Base-by-base conservation (phyloP, 208 protist species). In the Leishmania arabica region DNA sequence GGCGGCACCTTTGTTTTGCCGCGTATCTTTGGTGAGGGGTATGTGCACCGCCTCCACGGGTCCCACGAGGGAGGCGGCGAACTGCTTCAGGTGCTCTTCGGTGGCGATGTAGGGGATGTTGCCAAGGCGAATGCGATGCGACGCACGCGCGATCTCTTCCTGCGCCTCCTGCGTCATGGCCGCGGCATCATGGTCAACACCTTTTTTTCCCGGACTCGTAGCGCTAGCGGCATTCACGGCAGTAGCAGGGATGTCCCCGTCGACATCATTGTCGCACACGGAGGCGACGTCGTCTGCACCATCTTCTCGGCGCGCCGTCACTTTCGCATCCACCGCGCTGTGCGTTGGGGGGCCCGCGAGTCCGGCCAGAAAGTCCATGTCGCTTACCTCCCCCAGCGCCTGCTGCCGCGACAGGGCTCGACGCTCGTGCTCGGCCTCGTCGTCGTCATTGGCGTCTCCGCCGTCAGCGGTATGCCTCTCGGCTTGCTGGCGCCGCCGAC, bases 21-120 rank as follows among this genome's bases (percentile, higher is more conserved):
- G 91, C 1, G 97, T 98, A 75, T 98, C 91, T n/a, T 84, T 85
- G 37, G 99, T 99, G 21, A 99, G 86, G 3, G 97, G 95, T 53
- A 99, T 95, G 89, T 99, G 97, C 69, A 99, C 88, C 49, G 92
- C 81, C 76, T 91, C 80, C 1, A 99, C 90, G 34, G 99, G 93
- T 0, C 98, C 97, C 65, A 99, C 95, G 11, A 88, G 97, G 1
- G 91, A 93, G 60, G 86, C 77, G 79, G 91, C 87, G 78, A 96
- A 97, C 85, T 98, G 86, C 77, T 94, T 89, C 27, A 99, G 83
- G 62, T 99, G 96, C 5, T 98, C 95, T 82, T 99, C 98, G 3
- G 91, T 99, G 8, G 93, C 91, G n/a, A 89, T 84, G 89, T 96
- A 99, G 0, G 98, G 88, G n/a, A 99, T 87, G 89, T 99, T 99